Evolutionary conservation across 352 stramenopile genomes (phyloP).

Genomic region (Phytophthora melonis): DNA sequence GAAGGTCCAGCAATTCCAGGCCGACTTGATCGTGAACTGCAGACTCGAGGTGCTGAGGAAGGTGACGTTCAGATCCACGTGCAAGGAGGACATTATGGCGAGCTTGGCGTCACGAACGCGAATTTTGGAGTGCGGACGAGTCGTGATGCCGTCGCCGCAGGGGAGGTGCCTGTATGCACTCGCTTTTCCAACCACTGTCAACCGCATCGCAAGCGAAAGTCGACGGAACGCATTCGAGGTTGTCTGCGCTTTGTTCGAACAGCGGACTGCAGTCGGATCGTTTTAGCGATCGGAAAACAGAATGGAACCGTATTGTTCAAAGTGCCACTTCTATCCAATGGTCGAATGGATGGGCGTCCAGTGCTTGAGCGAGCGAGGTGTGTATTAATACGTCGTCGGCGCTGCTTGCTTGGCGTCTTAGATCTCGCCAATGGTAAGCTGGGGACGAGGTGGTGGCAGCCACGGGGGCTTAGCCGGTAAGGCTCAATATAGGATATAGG

Average conservation of each 20-base stretch:
- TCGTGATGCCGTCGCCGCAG: not conserved
- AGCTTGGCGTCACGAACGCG: not conserved
- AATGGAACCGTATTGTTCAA: constrained; percentile 3
- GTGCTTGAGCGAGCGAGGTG: not conserved
- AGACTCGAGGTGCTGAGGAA: not conserved
- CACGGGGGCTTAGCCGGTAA: no score
- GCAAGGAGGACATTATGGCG: not conserved
- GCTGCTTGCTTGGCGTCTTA: no score
- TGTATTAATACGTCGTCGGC: no score
- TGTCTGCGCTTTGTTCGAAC: not conserved
- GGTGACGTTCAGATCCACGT: not conserved
- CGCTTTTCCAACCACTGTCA: not conserved
- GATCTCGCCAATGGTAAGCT: no score
- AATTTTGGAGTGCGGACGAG: not conserved
- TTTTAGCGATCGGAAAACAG: not conserved
- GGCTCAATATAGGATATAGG: no score
- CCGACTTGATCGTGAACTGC: not conserved
- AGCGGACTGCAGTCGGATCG: not conserved
- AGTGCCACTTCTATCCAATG: not conserved
- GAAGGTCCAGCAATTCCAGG: not conserved
- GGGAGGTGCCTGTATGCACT: not conserved
- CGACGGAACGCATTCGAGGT: not conserved
- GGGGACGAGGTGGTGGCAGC: no score
- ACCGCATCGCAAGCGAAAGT: not conserved
- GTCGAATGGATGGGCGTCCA: not conserved